A percentile compares a stretch with the other conserved stretches of the same genome.
phyloP scores from a whole-genome alignment of 139 green algal genomes.

The Parachlorella kessleri region DNA sequence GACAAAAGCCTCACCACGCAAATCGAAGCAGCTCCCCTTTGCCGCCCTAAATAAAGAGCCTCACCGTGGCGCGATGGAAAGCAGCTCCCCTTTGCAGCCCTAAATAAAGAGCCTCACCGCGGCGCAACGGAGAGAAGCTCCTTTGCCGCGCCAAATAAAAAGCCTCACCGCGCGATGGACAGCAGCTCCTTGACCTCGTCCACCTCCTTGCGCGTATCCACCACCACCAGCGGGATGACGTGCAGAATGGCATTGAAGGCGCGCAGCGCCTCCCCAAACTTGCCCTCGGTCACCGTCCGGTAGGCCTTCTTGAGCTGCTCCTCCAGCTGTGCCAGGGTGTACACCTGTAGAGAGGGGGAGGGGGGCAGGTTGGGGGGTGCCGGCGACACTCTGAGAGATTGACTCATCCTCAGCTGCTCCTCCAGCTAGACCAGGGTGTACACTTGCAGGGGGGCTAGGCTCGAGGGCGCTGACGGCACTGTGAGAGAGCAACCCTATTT shows the following conservation, averaged over 20 bases:
- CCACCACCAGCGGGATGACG: conserved; percentile 88
- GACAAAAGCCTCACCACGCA: too few relatives aligned
- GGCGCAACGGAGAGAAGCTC: too few relatives aligned
- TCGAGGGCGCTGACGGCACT: not conserved
- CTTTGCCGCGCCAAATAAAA: too few relatives aligned
- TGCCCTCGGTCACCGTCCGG: conserved; percentile 96
- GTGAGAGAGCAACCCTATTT: too few relatives aligned
- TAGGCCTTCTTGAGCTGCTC: conserved; percentile 79
- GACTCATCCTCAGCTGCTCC: conserved; percentile 48
- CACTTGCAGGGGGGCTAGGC: conserved; percentile 26
- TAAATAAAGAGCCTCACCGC: not conserved
- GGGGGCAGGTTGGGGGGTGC: not conserved
- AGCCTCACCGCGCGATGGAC: conserved; percentile 70
- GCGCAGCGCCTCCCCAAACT: conserved; percentile 94
- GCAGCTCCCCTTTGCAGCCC: not conserved
- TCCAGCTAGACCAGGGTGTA: conserved; percentile 72
- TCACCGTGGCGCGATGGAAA: not conserved
- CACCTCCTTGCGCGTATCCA: conserved; percentile 90
- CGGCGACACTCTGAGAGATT: not conserved
- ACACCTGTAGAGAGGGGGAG: conserved; percentile 42
- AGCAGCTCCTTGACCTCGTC: conserved; percentile 97
- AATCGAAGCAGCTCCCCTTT: not conserved
- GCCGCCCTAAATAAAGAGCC: not conserved
- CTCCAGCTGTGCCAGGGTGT: conserved; percentile 73
- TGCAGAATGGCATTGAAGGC: conserved; percentile 87